Percentiles rank a stretch among this genome's conserved stretches.
These are phyloP conservation scores for Apiotrichum porosum DNA, from an alignment of 1,284 basidiomycete species.

Conservation along the genomic window DNA sequence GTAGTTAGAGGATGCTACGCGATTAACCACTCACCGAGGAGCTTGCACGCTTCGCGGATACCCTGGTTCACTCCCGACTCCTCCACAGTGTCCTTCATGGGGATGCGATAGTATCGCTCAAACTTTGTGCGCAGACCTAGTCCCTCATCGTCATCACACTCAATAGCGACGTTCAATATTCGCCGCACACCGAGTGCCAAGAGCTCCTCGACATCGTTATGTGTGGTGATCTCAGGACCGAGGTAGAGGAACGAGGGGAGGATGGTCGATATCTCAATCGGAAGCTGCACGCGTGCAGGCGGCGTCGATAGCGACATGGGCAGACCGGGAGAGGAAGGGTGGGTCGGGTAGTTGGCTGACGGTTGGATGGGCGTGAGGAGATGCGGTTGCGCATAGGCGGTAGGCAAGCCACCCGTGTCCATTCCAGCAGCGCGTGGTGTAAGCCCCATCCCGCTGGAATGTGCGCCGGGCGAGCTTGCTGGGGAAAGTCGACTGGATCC, in stretches of 20 bases:
- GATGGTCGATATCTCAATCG: constrained; percentile 76
- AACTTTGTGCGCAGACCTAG: constrained; percentile 63
- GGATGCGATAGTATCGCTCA: constrained; percentile 75
- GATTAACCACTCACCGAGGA: constrained; percentile 67
- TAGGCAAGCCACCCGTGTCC: neutral
- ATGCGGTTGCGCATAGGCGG: too few relatives aligned
- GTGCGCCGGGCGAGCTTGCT: neutral
- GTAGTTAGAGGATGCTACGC: neutral
- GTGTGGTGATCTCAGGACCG: constrained; percentile 75
- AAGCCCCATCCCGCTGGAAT: neutral
- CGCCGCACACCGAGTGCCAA: constrained; percentile 71
- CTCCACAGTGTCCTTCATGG: constrained; percentile 92
- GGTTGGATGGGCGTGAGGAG: constrained; percentile 50
- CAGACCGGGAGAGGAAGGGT: neutral
- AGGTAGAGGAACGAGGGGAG: constrained; percentile 85
- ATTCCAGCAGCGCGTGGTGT: neutral
- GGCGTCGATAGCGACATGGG: neutral
- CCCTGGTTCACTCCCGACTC: constrained; percentile 82
- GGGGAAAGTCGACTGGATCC: too few relatives aligned
- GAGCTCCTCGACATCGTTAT: constrained; percentile 69
- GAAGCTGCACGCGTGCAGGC: constrained; percentile 20
- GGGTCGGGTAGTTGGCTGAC: constrained; percentile 39
- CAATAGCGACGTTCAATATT: constrained; percentile 84
- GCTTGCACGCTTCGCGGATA: constrained; percentile 75
- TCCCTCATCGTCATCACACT: constrained; percentile 79